Evolutionary conservation across 164 flowering plant species (phyloP).

Genomic region (Umbellularia californica): DNA sequence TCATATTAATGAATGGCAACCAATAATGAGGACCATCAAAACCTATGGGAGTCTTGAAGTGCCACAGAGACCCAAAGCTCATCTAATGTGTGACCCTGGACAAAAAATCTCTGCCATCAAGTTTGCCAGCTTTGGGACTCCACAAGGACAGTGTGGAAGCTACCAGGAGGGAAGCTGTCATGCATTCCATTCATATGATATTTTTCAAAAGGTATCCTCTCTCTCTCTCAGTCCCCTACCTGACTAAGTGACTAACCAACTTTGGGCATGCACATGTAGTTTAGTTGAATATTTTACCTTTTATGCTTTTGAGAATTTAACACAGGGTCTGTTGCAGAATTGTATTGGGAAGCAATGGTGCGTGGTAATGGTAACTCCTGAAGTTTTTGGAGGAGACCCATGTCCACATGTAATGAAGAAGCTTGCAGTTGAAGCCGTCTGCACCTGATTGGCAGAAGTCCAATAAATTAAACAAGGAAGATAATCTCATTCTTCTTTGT

Average conservation of each 20-base stretch:
- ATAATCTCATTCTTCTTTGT: not conserved
- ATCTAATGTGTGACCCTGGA: conserved; percentile 69
- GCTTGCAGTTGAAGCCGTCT: conserved; percentile 63
- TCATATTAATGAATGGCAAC: conserved; percentile 87
- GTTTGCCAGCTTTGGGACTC: conserved; percentile 97
- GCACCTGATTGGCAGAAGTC: conserved; percentile 27
- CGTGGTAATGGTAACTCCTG: conserved; percentile 68
- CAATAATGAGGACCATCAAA: conserved; percentile 55
- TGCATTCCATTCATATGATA: conserved; percentile 78
- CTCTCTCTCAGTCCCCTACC: not conserved
- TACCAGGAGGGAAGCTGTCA: conserved; percentile 83
- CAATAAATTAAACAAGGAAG: conserved; percentile 2
- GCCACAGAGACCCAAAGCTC: conserved; percentile 78
- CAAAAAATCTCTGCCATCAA: conserved; percentile 81
- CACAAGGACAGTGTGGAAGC: conserved; percentile 81
- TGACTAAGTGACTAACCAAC: not conserved
- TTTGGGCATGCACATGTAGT: not conserved
- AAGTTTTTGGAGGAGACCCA: conserved; percentile 84
- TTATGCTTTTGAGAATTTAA: conserved; percentile 8
- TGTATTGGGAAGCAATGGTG: conserved; percentile 85
- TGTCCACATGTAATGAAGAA: conserved; percentile 68
- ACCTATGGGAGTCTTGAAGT: conserved; percentile 58
- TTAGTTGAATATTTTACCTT: conserved; percentile 1
- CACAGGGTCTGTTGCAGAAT: conserved; percentile 41
- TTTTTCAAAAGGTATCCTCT: conserved; percentile 57